phyloP scores from a whole-genome alignment of 768 basidiomycete genomes.

The Crucibulum laeve region DNA sequence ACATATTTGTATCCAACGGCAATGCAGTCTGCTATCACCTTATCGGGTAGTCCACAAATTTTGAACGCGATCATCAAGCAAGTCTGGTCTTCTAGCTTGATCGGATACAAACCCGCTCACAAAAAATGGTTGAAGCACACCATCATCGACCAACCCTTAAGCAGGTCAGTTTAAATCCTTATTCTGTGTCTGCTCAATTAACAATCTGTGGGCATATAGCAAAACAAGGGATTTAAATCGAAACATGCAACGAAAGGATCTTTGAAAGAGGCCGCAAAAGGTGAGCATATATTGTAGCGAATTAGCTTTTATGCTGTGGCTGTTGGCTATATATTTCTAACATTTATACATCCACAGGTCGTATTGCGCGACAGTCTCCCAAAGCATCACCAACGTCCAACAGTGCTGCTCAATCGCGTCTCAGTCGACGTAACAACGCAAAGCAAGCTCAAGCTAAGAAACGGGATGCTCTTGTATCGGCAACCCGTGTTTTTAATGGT shows the following conservation, averaged over 20 bases:
- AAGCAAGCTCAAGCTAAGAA: conserved; percentile 80
- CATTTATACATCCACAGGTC: conserved; percentile 34
- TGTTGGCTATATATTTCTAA: neutral
- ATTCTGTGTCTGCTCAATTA: conserved; percentile 1
- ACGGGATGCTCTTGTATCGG: conserved; percentile 59
- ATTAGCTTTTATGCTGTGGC: too few relatives aligned
- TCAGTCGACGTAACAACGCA: conserved; percentile 80
- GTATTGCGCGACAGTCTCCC: conserved; percentile 47
- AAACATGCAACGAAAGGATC: conserved; percentile 85
- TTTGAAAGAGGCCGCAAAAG: conserved; percentile 82
- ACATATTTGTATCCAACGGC: too few relatives aligned
- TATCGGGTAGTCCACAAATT: too few relatives aligned
- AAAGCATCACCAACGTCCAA: conserved; percentile 47
- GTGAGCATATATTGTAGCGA: conserved; percentile 26
- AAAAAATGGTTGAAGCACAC: conserved; percentile 36
- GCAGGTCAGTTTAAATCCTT: conserved; percentile 45
- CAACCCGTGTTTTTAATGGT: conserved; percentile 75
- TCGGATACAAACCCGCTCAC: too few relatives aligned
- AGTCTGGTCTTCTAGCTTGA: too few relatives aligned
- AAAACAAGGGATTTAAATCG: conserved; percentile 92
- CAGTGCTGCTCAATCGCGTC: conserved; percentile 61
- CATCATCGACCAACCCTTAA: conserved; percentile 86
- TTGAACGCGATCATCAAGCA: too few relatives aligned
- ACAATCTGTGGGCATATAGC: conserved; percentile 30
- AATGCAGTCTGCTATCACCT: too few relatives aligned